These are phyloP conservation scores for Spergularia bocconei DNA, from an alignment of 148 eudicot genomes.

Conservation along the genomic window DNA sequence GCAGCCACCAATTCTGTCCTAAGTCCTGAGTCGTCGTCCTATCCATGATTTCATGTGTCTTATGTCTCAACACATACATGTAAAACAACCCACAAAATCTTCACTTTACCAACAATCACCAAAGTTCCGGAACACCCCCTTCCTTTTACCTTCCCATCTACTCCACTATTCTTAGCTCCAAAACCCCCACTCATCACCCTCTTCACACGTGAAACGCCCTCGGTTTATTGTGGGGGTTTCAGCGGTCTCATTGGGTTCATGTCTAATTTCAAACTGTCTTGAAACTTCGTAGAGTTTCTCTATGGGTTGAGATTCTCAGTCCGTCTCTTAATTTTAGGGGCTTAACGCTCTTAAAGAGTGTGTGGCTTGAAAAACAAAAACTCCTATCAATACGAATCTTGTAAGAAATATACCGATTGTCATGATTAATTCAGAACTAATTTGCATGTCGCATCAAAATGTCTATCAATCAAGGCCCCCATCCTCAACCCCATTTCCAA, in stretches of 20 bases:
- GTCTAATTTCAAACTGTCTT: too few species aligned
- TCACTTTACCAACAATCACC: slow-evolving; percentile 7
- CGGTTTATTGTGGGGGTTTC: background rate
- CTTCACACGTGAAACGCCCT: background rate
- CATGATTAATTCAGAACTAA: too few species aligned
- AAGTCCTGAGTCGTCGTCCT: background rate
- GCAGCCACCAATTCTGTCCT: slow-evolving; percentile 13
- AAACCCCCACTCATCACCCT: background rate
- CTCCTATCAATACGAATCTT: too few species aligned
- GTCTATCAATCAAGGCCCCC: too few species aligned
- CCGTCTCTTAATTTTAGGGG: too few species aligned
- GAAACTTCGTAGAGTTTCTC: too few species aligned
- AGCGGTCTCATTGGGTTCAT: too few species aligned
- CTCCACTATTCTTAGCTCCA: background rate
- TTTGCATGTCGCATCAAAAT: too few species aligned
- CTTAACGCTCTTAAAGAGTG: too few species aligned
- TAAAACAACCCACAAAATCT: background rate
- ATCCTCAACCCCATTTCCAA: background rate
- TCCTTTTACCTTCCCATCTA: slow-evolving; percentile 2
- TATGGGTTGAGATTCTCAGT: too few species aligned
- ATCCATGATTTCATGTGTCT: background rate
- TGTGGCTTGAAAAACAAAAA: too few species aligned
- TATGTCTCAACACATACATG: background rate
- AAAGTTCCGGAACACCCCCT: slow-evolving; percentile 3
- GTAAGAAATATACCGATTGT: too few species aligned